phyloP scores from a whole-genome alignment of 139 green algal genomes.

The Chlorella sp. region DNA sequence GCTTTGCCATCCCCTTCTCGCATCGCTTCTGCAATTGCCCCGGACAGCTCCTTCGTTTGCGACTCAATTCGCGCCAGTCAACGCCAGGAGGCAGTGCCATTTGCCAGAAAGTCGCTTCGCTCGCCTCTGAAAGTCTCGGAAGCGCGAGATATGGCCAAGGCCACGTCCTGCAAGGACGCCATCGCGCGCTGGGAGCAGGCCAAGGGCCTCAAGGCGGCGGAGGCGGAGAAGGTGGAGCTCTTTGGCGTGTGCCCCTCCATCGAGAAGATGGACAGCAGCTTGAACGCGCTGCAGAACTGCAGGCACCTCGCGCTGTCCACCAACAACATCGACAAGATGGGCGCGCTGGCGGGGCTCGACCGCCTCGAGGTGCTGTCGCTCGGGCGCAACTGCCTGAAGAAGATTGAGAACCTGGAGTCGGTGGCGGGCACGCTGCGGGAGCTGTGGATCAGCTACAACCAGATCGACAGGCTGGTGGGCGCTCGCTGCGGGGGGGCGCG shows the following conservation, averaged over 20 bases:
- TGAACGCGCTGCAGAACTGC: slow-evolving; percentile 89
- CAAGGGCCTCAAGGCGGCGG: slow-evolving; percentile 55
- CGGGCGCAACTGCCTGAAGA: slow-evolving; percentile 93
- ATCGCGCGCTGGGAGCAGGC: slow-evolving; percentile 81
- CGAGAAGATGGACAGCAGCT: slow-evolving; percentile 89
- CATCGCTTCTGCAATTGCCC: too few species aligned
- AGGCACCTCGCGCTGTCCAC: slow-evolving; percentile 89
- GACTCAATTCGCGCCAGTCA: too few species aligned
- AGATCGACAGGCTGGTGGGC: slow-evolving; percentile 81
- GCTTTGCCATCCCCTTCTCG: too few species aligned
- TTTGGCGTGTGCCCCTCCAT: slow-evolving; percentile 77
- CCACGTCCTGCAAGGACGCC: slow-evolving; percentile 83
- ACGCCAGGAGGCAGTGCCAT: too few species aligned
- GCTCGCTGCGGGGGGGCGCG: too few species aligned
- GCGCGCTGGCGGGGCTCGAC: slow-evolving; percentile 75
- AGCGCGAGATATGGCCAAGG: slow-evolving; percentile 64
- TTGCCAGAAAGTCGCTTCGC: too few species aligned
- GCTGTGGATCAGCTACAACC: slow-evolving; percentile 96
- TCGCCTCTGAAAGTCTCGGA: too few species aligned
- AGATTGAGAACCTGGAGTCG: slow-evolving; percentile 91
- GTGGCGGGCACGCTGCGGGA: slow-evolving; percentile 88
- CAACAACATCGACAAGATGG: slow-evolving; percentile 96
- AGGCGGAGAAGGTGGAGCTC: slow-evolving; percentile 85
- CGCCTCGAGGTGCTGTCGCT: slow-evolving; percentile 84
- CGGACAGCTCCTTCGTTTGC: too few species aligned